Evolutionary conservation across 352 stramenopile species (phyloP).

Genomic region (Phytophthora niederhauseri): DNA sequence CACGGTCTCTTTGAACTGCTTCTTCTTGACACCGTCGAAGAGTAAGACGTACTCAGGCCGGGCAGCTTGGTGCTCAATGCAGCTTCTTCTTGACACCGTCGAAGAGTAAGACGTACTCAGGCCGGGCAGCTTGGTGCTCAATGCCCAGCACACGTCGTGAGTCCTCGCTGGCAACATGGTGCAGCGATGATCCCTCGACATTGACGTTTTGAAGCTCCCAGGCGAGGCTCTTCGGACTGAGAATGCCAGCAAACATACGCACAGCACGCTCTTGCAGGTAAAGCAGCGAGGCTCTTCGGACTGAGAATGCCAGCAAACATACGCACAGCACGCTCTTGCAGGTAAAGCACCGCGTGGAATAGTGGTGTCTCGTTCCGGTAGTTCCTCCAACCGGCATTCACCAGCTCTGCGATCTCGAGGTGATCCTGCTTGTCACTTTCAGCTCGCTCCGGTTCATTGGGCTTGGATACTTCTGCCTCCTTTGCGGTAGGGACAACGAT

Average conservation of each 20-base stretch:
- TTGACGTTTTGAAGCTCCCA: conserved; percentile 71
- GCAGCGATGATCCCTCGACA: conserved; percentile 73
- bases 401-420: conserved; percentile 33
- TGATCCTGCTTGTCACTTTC: conserved; percentile 7
- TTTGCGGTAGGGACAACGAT: conserved; percentile 30
- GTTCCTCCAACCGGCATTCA: conserved; percentile 65
- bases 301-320: conserved; percentile 48
- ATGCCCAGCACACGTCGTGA: conserved; percentile 44
- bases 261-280: conserved; percentile 59
- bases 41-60: conserved; percentile 73
- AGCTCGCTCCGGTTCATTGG: background rate
- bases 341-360: conserved; percentile 63
- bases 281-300: conserved; percentile 44
- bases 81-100: conserved; percentile 51
- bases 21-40: conserved; percentile 68
- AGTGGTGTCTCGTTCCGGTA: conserved; percentile 69
- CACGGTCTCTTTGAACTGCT: conserved; percentile 75
- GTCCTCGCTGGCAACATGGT: conserved; percentile 56
- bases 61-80: conserved; percentile 33
- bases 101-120: conserved; percentile 83
- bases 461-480: background rate
- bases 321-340: conserved; percentile 50
- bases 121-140: conserved; percentile 26
- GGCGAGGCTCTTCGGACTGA: conserved; percentile 47
- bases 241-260: conserved; percentile 34